Conservation (phyloP, 2,329 filamentous ascomycete species). For the Lecanoromycetidae sp. region DNA sequence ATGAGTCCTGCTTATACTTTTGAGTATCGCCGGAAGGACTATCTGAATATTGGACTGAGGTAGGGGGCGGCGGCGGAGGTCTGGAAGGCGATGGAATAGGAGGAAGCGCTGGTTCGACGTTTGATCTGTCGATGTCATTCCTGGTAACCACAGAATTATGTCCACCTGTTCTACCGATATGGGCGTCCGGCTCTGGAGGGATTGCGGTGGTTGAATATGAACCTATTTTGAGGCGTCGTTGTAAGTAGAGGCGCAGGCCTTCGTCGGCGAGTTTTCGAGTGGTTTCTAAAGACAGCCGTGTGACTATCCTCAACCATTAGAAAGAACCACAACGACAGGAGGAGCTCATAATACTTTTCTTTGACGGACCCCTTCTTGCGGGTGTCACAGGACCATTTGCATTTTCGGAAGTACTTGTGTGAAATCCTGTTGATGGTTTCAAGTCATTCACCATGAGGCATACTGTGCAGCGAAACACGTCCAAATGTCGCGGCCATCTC, state of each 20-base stretch:
- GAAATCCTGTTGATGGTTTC: conserved; percentile 28
- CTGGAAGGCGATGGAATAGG: conserved; percentile 2
- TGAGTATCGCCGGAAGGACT: background rate
- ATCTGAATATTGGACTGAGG: too few relatives aligned
- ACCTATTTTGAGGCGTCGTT: background rate
- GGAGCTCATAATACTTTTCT: too few relatives aligned
- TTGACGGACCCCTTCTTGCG: conserved; percentile 18
- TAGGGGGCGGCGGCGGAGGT: conserved; percentile 10
- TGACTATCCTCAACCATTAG: conserved; percentile 22
- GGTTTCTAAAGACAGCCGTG: conserved; percentile 47
- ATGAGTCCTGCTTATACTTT: background rate
- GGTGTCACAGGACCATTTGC: conserved; percentile 20
- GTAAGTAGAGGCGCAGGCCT: conserved; percentile 31
- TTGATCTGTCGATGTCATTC: background rate
- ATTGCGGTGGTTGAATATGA: too few relatives aligned
- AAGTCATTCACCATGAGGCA: conserved; percentile 80
- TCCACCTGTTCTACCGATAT: background rate
- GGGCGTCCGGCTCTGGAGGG: background rate
- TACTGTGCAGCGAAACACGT: conserved; percentile 68
- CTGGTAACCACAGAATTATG: background rate
- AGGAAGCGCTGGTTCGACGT: background rate
- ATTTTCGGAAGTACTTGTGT: background rate
- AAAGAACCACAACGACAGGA: too few relatives aligned
- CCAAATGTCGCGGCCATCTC: conserved; percentile 62
- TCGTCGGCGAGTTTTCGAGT: conserved; percentile 46